Conservation (phyloP, 306 rosid genomes). For the Fagus sylvatica region DNA sequence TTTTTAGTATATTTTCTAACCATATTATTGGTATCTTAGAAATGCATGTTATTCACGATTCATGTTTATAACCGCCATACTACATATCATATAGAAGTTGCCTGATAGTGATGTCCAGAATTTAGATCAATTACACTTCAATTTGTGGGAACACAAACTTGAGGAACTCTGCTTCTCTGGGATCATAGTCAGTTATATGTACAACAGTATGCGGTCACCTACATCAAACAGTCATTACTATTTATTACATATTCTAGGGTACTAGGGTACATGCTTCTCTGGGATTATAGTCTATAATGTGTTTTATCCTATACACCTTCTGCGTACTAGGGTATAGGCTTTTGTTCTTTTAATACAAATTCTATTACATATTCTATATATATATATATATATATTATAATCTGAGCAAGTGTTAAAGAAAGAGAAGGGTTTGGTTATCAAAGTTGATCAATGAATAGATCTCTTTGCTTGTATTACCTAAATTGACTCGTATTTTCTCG, state of each 20-base stretch:
- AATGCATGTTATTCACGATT: neutral
- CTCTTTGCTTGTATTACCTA: too few relatives aligned
- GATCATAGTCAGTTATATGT: neutral
- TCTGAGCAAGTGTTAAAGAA: neutral
- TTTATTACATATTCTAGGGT: too few relatives aligned
- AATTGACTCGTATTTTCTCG: too few relatives aligned
- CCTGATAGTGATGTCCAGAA: neutral
- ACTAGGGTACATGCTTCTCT: neutral
- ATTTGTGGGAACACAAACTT: neutral
- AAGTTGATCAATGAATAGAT: neutral
- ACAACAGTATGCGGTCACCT: neutral
- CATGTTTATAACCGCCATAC: neutral
- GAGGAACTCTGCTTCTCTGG: neutral
- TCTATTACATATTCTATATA: too few relatives aligned
- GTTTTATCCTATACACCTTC: neutral
- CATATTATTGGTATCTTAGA: neutral
- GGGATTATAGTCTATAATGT: neutral
- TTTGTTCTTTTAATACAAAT: neutral
- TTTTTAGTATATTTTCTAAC: neutral
- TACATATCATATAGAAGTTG: neutral
- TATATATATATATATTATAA: neutral
- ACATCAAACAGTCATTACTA: neutral
- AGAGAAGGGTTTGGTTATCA: neutral
- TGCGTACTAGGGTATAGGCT: neutral
- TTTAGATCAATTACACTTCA: neutral